Conservation (phyloP, 495 filamentous ascomycete species). For the Penicillium coffeae region DNA sequence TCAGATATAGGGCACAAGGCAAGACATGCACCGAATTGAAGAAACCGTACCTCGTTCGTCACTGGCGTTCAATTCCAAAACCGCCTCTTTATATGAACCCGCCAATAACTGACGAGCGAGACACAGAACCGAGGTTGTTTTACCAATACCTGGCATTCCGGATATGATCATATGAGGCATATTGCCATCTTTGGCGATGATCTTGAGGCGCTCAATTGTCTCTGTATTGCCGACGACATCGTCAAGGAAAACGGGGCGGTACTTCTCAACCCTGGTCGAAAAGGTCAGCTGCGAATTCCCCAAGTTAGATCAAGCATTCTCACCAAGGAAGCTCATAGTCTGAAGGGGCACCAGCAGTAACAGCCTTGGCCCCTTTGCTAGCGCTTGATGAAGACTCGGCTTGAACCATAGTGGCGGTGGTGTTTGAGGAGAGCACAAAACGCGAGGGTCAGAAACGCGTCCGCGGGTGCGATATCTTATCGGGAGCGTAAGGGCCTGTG, state of each 20-base stretch:
- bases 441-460: slow-evolving; percentile 28
- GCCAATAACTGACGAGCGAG: slow-evolving; percentile 90
- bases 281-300: slow-evolving; percentile 11
- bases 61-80: slow-evolving; percentile 91
- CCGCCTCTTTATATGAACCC: slow-evolving; percentile 94
- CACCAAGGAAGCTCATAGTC: slow-evolving; percentile 93
- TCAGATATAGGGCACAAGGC: too few relatives aligned
- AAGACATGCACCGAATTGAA: too few relatives aligned
- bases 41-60: slow-evolving; percentile 73
- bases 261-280: slow-evolving; percentile 90
- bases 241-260: slow-evolving; percentile 88
- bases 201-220: slow-evolving; percentile 95
- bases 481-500: neutral
- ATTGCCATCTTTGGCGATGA: slow-evolving; percentile 98
- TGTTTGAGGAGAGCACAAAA: slow-evolving; percentile 12
- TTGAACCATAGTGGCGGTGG: slow-evolving; percentile 38
- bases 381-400: slow-evolving; percentile 77
- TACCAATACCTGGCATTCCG: slow-evolving; percentile 98
- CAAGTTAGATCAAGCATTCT: slow-evolving; percentile 14
- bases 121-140: slow-evolving; percentile 94
- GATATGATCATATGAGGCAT: slow-evolving; percentile 99
- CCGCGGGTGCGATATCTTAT: slow-evolving; percentile 13
- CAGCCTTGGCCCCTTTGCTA: slow-evolving; percentile 62
- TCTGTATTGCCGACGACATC: slow-evolving; percentile 97
- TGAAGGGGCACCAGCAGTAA: slow-evolving; percentile 55